Evolutionary conservation across 2,329 filamentous ascomycete species (phyloP), one percentile per base, ranked within the genome.

Genomic region (Harringtonia lauricola): DNA sequence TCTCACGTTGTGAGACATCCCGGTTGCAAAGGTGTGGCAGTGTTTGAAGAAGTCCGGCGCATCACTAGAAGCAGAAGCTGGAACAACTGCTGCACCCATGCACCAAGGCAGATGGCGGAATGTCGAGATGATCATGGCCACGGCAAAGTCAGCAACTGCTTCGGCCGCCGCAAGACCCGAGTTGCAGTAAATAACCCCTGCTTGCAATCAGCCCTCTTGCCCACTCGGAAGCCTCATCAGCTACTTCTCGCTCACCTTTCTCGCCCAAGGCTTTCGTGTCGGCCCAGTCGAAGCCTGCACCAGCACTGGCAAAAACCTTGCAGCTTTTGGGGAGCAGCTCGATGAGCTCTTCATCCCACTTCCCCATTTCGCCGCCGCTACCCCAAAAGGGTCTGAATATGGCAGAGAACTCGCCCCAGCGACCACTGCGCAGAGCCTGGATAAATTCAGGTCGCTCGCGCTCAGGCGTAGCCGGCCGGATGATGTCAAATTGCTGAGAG

Each of bases 111-210:
- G 70, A 34, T 76, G 70, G 36, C 83, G 77, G 64, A 85, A 87
- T 8, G 75, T 79, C 9, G 75, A 72, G 40, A 87, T 73, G 50
- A 87, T 74, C 52, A 83, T 71, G 53, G 78, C 79, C 34, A 85
- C 68, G 15, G 80, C 76, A 47, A 83, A 76, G 58, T 87, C 83
- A 40, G 82, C 81, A 2, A 86, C 82, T 5, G 81, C 76, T 54
- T 87, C 83, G 8, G 79, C 79, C 30, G 80, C 81, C 0, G 82
- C 81, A 2, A 77, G 70, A 2, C 81, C 81, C 3, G 77, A 73
- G 61, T 87, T 86, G 66, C 82, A 86, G 62, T 86, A 87, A 41
- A 81, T 62, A 49, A 84, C 74, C 31, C 77, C 73, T 73, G 43
- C n/a, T n/a, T n/a, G n/a, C n/a, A n/a, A n/a, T n/a, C n/a, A 36